A percentile compares a stretch with the other conserved stretches of the same genome.
These are phyloP conservation scores for Postia placenta DNA, from an alignment of 768 basidiomycete species.

Conservation along the genomic window DNA sequence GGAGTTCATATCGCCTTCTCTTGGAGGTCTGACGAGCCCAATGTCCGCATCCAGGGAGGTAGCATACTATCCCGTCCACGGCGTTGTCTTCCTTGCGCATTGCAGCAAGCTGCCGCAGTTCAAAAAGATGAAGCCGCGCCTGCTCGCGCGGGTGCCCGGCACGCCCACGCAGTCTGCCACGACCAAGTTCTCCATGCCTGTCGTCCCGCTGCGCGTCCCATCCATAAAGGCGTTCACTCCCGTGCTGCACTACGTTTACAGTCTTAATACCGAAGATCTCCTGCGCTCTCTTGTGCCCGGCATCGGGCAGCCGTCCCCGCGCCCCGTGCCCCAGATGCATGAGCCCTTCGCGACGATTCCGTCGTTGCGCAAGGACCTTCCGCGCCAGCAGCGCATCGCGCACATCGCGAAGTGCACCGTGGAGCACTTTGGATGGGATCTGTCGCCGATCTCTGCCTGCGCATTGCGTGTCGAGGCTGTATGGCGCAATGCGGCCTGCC, in stretches of 20 bases:
- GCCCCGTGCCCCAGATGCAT: neutral
- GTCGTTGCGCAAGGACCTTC: neutral
- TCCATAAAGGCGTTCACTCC: constrained; percentile 48
- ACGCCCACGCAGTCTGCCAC: neutral
- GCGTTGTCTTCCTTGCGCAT: constrained; percentile 55
- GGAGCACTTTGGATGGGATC: neutral
- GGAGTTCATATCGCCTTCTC: neutral
- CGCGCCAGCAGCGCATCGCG: neutral
- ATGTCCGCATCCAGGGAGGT: constrained; percentile 1
- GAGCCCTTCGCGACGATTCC: neutral
- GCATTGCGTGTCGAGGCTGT: neutral
- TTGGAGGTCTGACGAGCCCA: constrained; percentile 2
- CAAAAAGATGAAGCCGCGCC: constrained; percentile 17
- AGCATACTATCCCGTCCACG: constrained; percentile 52
- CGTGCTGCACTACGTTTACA: constrained; percentile 59
- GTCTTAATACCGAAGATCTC: constrained; percentile 13
- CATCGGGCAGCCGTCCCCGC: neutral
- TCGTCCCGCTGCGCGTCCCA: constrained; percentile 55
- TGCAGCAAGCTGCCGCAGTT: constrained; percentile 56
- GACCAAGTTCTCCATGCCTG: constrained; percentile 33
- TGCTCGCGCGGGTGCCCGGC: no score
- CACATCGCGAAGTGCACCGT: neutral
- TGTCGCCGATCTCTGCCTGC: neutral
- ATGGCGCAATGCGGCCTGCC: constrained; percentile 37
- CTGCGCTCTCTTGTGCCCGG: constrained; percentile 5